These are phyloP conservation scores for Tephrocybe sp. DNA, from an alignment of 768 basidiomycete species.

Conservation along the genomic window DNA sequence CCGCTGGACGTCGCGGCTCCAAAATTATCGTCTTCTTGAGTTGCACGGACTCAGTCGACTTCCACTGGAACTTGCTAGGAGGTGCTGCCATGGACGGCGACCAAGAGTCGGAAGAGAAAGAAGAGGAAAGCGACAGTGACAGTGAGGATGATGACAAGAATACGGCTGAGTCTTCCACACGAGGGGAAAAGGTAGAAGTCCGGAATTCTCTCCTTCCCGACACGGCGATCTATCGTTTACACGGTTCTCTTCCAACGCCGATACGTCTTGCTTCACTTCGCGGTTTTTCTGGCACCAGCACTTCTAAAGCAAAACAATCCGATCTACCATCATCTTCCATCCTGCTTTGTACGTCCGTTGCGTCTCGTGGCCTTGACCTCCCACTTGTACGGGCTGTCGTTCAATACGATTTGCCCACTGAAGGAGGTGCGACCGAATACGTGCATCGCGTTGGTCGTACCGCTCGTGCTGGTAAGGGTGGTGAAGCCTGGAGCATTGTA, in stretches of 20 bases:
- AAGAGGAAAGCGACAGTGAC: constrained; percentile 24
- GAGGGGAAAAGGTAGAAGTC: constrained; percentile 50
- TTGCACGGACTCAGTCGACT: constrained; percentile 98
- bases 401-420: constrained; percentile 97
- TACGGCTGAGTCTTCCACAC: constrained; percentile 19
- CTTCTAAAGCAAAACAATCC: constrained; percentile 25
- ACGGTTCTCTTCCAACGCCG: constrained; percentile 85
- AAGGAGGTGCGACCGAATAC: constrained; percentile 95
- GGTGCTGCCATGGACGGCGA: constrained; percentile 62
- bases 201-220: constrained; percentile 79
- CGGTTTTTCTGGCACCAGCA: constrained; percentile 62
- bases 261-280: constrained; percentile 82
- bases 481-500: constrained; percentile 94
- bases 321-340: constrained; percentile 53
- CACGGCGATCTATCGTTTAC: constrained; percentile 82
- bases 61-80: constrained; percentile 86
- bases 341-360: constrained; percentile 94
- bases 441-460: constrained; percentile 97
- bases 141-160: constrained; percentile 26
- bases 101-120: constrained; percentile 23
- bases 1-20: constrained; percentile 47
- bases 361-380: constrained; percentile 96
- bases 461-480: constrained; percentile 92
- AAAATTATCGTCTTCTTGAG: constrained; percentile 96
- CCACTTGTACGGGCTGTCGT: constrained; percentile 92